These are phyloP conservation scores for Talaromyces sp. DNA, from an alignment of 2,329 filamentous ascomycete species.

Conservation along the genomic window DNA sequence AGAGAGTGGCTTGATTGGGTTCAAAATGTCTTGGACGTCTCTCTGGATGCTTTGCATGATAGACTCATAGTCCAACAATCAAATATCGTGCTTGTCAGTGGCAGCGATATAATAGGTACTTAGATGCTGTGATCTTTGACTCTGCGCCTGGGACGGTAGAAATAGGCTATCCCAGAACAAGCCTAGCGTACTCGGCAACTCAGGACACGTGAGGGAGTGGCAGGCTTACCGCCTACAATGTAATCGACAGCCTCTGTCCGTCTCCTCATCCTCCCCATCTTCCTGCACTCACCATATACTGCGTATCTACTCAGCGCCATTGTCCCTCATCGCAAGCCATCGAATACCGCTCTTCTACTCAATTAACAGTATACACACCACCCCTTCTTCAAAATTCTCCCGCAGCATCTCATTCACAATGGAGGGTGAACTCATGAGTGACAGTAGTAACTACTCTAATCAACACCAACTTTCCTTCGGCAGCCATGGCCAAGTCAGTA, in stretches of 20 bases:
- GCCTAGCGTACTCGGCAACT: not conserved
- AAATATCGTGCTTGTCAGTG: not conserved
- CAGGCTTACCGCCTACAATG: not conserved
- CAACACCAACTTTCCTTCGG: conserved; percentile 57
- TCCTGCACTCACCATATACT: not conserved
- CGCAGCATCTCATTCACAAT: conserved; percentile 23
- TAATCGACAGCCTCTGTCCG: not conserved
- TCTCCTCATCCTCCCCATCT: not conserved
- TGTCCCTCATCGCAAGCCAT: not conserved
- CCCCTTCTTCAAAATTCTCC: not conserved
- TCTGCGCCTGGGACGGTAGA: not conserved
- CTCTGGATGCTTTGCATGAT: not conserved
- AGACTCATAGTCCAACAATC: not conserved
- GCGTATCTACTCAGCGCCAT: not conserved
- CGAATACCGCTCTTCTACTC: not conserved
- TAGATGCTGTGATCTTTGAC: not conserved
- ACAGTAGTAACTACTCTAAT: conserved; percentile 62
- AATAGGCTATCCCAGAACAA: not conserved
- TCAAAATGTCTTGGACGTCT: not conserved
- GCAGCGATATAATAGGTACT: not conserved
- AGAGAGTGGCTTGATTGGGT: too few species aligned
- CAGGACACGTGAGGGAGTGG: not conserved
- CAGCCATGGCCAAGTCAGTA: conserved; percentile 57
- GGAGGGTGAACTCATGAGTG: conserved; percentile 60
- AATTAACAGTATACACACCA: not conserved